Evolutionary conservation across 78 protist genomes (phyloP), one percentile per base, ranked within the genome.

Genomic region (Dictyostelium capitatum): DNA sequence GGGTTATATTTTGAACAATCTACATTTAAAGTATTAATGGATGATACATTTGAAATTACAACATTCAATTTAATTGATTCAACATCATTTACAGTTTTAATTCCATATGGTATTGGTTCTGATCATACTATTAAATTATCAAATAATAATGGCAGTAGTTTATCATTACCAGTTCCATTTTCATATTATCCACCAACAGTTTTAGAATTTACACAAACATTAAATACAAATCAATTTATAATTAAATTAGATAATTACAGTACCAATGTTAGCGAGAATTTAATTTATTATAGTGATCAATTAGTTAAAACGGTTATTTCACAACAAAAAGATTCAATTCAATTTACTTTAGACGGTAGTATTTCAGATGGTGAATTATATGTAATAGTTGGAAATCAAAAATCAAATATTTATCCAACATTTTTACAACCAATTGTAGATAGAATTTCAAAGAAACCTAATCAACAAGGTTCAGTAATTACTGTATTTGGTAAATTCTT

Each of bases 291-390:
- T 37, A 69, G 30, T 69, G 25, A 37, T 6, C 20, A 23, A 15
- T 14, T 17, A 69, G 2, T 69, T 32, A n/a, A n/a, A n/a, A n/a
- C n/a, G n/a, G n/a, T n/a, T n/a, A n/a, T n/a, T n/a, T n/a, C n/a
- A n/a, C 23, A 69, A 12, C 19, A 37, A 4, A 12, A 4, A 28
- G 23, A 23, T 37, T 8, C 32, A 23, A 12, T 65, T 28, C 6
- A 14, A 30, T 28, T 65, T 5, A 65, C 74, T 65, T 23, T 65
- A 14, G n/a, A 23, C 12, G 79, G n/a, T 20, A 72, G 20, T 20
- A 20, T 14, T 20, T 43, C 79, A 72, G 43, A 72, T 50, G 81
- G 81, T 48, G 64, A 75, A 48, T 10, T 75, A n/a, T 48, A 48
- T 25, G 10, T 75, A 12, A 6, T 5, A 25, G 81, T 75, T 10